Evolutionary conservation across 345 rosid species (phyloP), one percentile per base, ranked within the genome.

Genomic region (Sapria himalayana): DNA sequence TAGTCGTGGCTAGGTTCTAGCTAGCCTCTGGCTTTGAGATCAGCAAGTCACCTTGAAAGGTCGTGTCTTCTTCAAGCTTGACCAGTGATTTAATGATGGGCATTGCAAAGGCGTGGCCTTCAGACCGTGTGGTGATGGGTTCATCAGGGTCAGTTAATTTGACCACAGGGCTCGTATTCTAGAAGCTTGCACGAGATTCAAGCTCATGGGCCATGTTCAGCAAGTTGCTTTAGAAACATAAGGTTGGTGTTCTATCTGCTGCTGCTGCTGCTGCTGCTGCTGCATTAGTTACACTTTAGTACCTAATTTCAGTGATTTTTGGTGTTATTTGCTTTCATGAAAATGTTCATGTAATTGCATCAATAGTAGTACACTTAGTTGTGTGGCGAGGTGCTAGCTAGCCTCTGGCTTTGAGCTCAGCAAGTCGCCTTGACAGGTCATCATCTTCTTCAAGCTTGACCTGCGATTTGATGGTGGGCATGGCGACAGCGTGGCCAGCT

Each of bases 371-470:
- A n/a, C n/a, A n/a, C n/a, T n/a, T n/a, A n/a, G n/a, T n/a, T n/a
- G n/a, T n/a, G n/a, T n/a, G n/a, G n/a, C n/a, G n/a, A n/a, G n/a
- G n/a, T n/a, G n/a, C n/a, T n/a, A n/a, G n/a, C n/a, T 60, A 89
- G 1, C 94, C 98, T 62, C 76, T 82, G 48, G 85, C 69, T 68
- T 89, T 89, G 16, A 89, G 91, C 58, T 89, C 98, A 0, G 93
- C 98, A 47, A 89, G 98, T 44, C 98, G 63, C 81, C 93, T 76
- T 16, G 98, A 63, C 64, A 82, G 59, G 57, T 89, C 94, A 29
- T 82, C 98, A 29, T 82, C 98, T 66, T 82, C 94, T n/a, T 82
- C 94, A 14, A 82, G 93, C 67, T 82, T 89, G 64, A 81, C 98
- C 57, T 63, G 60, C 3, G 71, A 41, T 58, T 65, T 73, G n/a